phyloP scores from a whole-genome alignment of 75 land plant genomes.

The Sequoia sempervirens region DNA sequence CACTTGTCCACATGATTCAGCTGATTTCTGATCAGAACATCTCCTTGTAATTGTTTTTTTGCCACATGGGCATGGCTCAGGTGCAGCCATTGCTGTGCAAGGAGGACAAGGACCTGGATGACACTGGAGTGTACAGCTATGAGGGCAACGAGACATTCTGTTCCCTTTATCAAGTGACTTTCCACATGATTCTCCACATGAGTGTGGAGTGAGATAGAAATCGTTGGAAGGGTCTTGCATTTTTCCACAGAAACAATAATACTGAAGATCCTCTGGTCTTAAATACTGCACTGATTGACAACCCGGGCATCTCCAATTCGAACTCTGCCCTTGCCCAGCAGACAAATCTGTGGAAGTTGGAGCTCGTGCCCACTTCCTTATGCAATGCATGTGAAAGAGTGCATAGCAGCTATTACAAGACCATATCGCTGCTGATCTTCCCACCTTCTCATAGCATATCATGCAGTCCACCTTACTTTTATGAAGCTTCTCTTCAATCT shows the following conservation, averaged over 20 bases:
- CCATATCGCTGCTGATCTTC: conserved; percentile 75
- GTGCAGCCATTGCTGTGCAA: conserved; percentile 83
- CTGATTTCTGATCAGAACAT: conserved; percentile 61
- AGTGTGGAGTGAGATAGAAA: conserved; percentile 88
- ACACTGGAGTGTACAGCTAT: conserved; percentile 89
- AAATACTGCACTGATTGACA: conserved; percentile 84
- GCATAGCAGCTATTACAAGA: conserved; percentile 86
- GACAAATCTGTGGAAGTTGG: conserved; percentile 68
- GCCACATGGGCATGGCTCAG: conserved; percentile 79
- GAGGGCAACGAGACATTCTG: conserved; percentile 52
- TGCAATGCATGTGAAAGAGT: conserved; percentile 82
- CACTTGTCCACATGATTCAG: conserved; percentile 61
- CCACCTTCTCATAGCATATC: conserved; percentile 94
- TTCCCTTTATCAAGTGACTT: conserved; percentile 53
- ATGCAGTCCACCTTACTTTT: conserved; percentile 86
- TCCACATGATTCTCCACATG: conserved; percentile 95
- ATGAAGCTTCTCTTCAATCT: conserved; percentile 81
- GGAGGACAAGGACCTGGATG: conserved; percentile 99
- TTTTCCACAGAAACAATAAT: conserved; percentile 87
- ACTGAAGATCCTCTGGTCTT: conserved; percentile 54
- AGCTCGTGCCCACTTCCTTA: conserved; percentile 90
- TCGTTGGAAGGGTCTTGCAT: conserved; percentile 73
- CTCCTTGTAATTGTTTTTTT: conserved; percentile 55
- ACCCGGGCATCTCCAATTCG: conserved; percentile 94
- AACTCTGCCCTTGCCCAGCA: conserved; percentile 36